Evolutionary conservation across 306 rosid species (phyloP).

Genomic region (Gleditsia sinensis): DNA sequence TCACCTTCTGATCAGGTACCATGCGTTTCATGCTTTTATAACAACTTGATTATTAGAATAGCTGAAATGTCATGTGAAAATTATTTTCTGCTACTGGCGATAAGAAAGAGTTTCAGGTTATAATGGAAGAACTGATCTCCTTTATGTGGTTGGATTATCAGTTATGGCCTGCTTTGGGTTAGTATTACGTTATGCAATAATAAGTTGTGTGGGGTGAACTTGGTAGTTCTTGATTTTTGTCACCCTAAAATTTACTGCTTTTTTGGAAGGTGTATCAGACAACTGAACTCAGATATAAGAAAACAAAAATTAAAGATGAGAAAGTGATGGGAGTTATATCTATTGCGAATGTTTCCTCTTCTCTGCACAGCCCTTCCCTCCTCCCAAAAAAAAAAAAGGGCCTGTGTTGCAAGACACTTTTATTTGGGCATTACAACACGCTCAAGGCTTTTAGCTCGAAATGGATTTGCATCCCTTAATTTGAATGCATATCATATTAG

Average conservation of each 20-base stretch:
- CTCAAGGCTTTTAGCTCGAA: not conserved
- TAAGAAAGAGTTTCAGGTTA: conserved; percentile 2
- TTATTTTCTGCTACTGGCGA: conserved; percentile 8
- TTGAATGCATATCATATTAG: not conserved
- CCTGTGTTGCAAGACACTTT: not conserved
- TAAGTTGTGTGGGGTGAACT: not conserved
- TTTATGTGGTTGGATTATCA: not conserved
- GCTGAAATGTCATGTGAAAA: not conserved
- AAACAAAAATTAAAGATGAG: not conserved
- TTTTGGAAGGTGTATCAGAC: not conserved
- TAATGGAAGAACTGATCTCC: conserved; percentile 11
- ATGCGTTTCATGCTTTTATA: conserved; percentile 22
- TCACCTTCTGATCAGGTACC: conserved; percentile 94
- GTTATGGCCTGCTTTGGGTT: not conserved
- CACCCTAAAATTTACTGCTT: not conserved
- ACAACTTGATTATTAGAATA: conserved; percentile 31
- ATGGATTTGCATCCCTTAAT: not conserved
- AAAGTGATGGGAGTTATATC: not conserved
- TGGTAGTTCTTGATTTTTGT: too few species aligned
- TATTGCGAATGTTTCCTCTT: not conserved
- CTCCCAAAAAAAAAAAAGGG: too few species aligned
- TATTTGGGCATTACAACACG: not conserved
- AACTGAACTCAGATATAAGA: not conserved
- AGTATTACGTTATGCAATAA: not conserved
- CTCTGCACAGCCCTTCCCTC: not conserved